These are phyloP conservation scores for Diaporthe citri DNA, from an alignment of 2,329 filamentous ascomycete species.

Conservation along the genomic window DNA sequence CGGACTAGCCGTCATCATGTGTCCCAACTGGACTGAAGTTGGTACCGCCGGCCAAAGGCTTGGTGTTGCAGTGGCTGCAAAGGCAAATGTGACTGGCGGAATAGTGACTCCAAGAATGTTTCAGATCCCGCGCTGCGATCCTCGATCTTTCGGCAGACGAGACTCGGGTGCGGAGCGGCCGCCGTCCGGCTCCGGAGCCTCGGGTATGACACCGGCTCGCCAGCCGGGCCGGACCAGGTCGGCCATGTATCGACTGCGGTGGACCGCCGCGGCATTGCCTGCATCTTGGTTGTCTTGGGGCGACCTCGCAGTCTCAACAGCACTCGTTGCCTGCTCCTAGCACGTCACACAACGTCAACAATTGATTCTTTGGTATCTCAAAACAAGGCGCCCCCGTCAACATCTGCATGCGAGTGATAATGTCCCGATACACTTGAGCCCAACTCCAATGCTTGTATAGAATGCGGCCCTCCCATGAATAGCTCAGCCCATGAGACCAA, in stretches of 20 bases:
- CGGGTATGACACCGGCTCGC: neutral
- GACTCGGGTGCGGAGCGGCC: neutral
- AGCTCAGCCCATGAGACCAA: neutral
- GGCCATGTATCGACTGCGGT: neutral
- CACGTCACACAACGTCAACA: neutral
- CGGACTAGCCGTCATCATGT: neutral
- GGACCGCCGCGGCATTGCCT: neutral
- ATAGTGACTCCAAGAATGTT: neutral
- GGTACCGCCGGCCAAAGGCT: neutral
- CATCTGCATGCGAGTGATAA: neutral
- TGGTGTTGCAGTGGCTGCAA: slow-evolving; percentile 8
- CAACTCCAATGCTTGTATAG: slow-evolving; percentile 27
- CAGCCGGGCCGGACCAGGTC: neutral
- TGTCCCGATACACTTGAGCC: neutral
- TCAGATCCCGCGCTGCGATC: neutral
- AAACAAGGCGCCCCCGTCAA: slow-evolving; percentile 13
- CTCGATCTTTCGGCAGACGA: neutral
- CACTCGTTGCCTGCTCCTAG: neutral
- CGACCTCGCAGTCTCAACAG: neutral
- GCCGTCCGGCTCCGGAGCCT: slow-evolving; percentile 1
- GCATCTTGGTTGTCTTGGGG: neutral
- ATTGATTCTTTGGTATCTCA: slow-evolving; percentile 28
- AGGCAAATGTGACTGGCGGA: neutral
- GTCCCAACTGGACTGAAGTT: neutral
- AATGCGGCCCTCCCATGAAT: neutral